Evolutionary conservation across 2,329 filamentous ascomycete species (phyloP), one percentile per base, ranked within the genome.

Genomic region (Aspergillus brunneoviolaceus): DNA sequence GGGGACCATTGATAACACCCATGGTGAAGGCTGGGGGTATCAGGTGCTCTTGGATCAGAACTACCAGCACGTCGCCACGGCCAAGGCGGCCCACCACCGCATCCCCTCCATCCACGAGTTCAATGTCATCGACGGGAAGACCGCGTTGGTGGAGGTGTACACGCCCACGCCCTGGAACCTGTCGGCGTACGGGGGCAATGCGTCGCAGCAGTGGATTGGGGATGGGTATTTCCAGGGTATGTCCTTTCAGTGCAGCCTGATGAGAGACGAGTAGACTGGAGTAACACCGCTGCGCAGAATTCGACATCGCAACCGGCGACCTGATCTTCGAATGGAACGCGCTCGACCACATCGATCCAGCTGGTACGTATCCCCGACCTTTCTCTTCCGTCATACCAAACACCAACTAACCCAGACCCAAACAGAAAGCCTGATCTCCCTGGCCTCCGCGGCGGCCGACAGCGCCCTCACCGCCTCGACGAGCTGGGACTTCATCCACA

Each of bases 281-380:
- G 4, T 14, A 57, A 54, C 45, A 59, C 27, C 3, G 11, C 5
- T 11, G 12, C n/a, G 4, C 48, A 75, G 72, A 75, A 60, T 58
- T 75, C 39, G 80, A 85, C 58, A 82, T 85, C 48, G 76, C 81
- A 25, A 85, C 82, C 2, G 83, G 84, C 2, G 75, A 80, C 47
- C 70, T 87, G 3, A 62, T 86, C 11, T 87, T 87, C 63, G 84
- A 87, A 64, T 87, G 85, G 85, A 79, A 78, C 31, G 82, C 81
- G 63, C 72, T 86, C 10, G 83, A 86, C 59, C 82, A 86, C 69
- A 76, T 85, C n/a, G 75, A 78, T 49, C 82, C 82, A 1, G 76
- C 79, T 47, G 78, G 81, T 76, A 75, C 69, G 69, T 73, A 5
- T 5, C 27, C 27, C 9, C 10, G 3, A n/a, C 5, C 62, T 64